Conservation (phyloP, 768 basidiomycete genomes). For the Stropharia rugosoannulata region DNA sequence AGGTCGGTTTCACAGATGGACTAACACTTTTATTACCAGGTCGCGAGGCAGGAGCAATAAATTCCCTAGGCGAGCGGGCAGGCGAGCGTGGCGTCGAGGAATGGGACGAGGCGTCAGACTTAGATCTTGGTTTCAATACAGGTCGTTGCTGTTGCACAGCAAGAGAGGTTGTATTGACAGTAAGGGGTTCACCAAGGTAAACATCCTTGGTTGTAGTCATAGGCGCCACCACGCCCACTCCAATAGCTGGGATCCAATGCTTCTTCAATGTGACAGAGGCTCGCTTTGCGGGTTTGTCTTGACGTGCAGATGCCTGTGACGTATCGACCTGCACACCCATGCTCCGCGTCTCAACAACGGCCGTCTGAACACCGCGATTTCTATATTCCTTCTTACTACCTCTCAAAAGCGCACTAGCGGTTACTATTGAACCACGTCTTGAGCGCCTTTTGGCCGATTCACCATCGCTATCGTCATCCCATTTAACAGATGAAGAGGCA, state of each 20-base stretch:
- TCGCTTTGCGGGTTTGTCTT: constrained; percentile 14
- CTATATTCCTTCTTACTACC: constrained; percentile 57
- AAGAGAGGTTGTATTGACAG: constrained; percentile 15
- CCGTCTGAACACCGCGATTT: constrained; percentile 72
- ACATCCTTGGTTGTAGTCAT: constrained; percentile 25
- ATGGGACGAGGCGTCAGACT: constrained; percentile 16
- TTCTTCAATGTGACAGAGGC: constrained; percentile 17
- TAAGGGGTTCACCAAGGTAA: constrained; percentile 14
- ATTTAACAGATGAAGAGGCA: constrained; percentile 23
- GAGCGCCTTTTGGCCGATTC: constrained; percentile 31
- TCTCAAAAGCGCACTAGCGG: constrained; percentile 31
- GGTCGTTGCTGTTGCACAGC: constrained; percentile 8
- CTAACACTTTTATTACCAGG: not conserved
- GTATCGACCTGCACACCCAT: constrained; percentile 60
- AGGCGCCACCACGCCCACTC: constrained; percentile 20
- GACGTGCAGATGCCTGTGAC: constrained; percentile 7
- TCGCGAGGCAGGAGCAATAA: constrained; percentile 18
- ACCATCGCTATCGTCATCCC: constrained; percentile 35
- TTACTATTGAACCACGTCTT: constrained; percentile 34
- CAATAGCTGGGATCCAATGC: constrained; percentile 29
- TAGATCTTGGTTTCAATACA: not conserved
- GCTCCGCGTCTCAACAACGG: constrained; percentile 48
- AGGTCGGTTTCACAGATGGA: not conserved
- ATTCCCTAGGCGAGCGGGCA: constrained; percentile 22
- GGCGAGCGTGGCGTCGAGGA: constrained; percentile 24